phyloP scores from a whole-genome alignment of 1,139 yeast genomes.

The Yamadazyma siamensis region DNA sequence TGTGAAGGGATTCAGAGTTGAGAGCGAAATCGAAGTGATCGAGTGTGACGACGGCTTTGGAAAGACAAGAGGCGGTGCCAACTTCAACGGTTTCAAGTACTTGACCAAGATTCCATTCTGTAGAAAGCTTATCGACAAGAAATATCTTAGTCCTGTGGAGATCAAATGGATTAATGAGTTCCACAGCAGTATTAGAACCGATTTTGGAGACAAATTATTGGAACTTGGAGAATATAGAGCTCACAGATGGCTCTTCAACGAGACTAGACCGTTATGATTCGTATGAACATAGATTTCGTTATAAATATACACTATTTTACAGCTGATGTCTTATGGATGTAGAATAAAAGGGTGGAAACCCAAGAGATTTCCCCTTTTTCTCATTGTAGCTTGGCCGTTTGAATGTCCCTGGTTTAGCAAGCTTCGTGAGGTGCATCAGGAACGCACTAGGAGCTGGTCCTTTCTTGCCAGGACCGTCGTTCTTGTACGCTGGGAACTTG shows the following conservation, averaged over 20 bases:
- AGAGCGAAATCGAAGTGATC: slow-evolving; percentile 48
- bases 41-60: slow-evolving; percentile 30
- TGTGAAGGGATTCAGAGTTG: slow-evolving; percentile 51
- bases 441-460: slow-evolving; percentile 9
- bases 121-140: slow-evolving; percentile 39
- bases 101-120: slow-evolving; percentile 56
- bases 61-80: slow-evolving; percentile 31
- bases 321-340: slow-evolving; percentile 19
- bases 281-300: not conserved
- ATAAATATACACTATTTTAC: slow-evolving; percentile 9
- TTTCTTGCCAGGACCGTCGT: slow-evolving; percentile 5
- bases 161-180: slow-evolving; percentile 51
- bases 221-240: slow-evolving; percentile 39
- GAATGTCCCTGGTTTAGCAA: slow-evolving; percentile 54
- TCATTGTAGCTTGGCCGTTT: slow-evolving; percentile 27
- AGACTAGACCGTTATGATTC: slow-evolving; percentile 28
- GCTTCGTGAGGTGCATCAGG: slow-evolving; percentile 19
- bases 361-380: slow-evolving; percentile 21
- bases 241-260: slow-evolving; percentile 36
- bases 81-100: slow-evolving; percentile 44
- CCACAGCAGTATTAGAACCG: slow-evolving; percentile 36
- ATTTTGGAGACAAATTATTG: slow-evolving; percentile 31
- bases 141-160: slow-evolving; percentile 36
- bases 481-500: slow-evolving; percentile 15
- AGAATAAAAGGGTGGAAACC: slow-evolving; percentile 25